A percentile compares a stretch with the other conserved stretches of the same genome.
phyloP scores from a whole-genome alignment of 345 rosid genomes.

The Streptanthus diversifolius region DNA sequence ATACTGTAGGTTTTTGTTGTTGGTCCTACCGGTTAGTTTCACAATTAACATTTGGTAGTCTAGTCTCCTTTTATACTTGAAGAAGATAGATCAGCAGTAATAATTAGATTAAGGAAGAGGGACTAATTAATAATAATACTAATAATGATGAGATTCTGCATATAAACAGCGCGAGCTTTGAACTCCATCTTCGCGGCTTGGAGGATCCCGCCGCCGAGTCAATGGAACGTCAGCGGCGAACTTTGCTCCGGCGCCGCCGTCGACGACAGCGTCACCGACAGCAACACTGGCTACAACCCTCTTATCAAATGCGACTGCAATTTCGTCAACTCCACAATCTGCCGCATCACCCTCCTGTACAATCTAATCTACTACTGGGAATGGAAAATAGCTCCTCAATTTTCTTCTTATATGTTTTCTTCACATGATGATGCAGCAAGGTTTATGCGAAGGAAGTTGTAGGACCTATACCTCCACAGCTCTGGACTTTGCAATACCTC shows the following conservation, averaged over 20 bases:
- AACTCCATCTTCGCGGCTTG: conserved; percentile 33
- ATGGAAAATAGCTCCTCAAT: too few relatives aligned
- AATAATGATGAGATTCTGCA: too few relatives aligned
- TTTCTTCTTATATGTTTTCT: not conserved
- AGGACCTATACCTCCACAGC: conserved; percentile 34
- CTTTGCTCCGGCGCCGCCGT: conserved; percentile 55
- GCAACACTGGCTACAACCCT: conserved; percentile 34
- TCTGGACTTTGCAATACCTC: conserved; percentile 37
- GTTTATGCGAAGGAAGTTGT: conserved; percentile 19
- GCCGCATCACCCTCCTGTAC: conserved; percentile 36
- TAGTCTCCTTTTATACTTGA: not conserved
- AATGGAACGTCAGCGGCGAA: conserved; percentile 56
- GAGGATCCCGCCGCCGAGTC: not conserved
- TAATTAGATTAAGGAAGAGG: not conserved
- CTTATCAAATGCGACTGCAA: conserved; percentile 55
- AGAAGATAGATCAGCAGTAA: not conserved
- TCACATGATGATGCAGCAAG: conserved; percentile 29
- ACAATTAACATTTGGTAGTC: not conserved
- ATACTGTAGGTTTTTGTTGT: not conserved
- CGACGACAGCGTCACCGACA: not conserved
- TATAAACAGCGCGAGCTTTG: conserved; percentile 17
- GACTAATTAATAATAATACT: too few relatives aligned
- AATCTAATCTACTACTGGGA: too few relatives aligned
- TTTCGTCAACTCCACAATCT: conserved; percentile 28
- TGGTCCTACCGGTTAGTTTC: not conserved